Percentiles rank a stretch among this genome's conserved stretches.
phyloP scores from a whole-genome alignment of 2,329 filamentous ascomycete species.

The Venturia pyrina region DNA sequence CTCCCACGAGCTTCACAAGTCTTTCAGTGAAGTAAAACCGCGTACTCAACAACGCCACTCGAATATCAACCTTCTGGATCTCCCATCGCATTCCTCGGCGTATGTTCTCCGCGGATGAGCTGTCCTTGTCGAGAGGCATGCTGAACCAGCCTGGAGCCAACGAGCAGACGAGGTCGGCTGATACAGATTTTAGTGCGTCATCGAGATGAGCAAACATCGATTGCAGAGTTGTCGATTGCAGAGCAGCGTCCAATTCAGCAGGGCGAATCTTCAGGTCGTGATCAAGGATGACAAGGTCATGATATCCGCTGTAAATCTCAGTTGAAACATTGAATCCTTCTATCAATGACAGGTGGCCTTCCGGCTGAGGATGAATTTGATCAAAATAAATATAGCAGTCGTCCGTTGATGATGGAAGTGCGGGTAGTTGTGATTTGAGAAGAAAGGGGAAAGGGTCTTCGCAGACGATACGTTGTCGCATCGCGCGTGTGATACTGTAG shows the following conservation, averaged over 20 bases:
- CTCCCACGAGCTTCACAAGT: not conserved
- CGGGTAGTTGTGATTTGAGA: slow-evolving; percentile 51
- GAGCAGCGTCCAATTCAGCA: slow-evolving; percentile 16
- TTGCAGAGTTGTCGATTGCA: not conserved
- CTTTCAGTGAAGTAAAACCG: slow-evolving; percentile 6
- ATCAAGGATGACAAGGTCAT: not conserved
- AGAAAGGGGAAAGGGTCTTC: slow-evolving; percentile 39
- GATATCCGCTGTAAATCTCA: slow-evolving; percentile 49
- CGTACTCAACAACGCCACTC: not conserved
- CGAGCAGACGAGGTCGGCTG: slow-evolving; percentile 22
- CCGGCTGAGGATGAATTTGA: slow-evolving; percentile 60
- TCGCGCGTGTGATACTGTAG: slow-evolving; percentile 58
- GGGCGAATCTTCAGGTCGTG: slow-evolving; percentile 43
- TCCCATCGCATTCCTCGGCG: slow-evolving; percentile 47
- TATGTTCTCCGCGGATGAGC: slow-evolving; percentile 21
- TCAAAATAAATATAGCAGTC: slow-evolving; percentile 69
- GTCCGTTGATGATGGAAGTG: slow-evolving; percentile 71
- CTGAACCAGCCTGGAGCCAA: slow-evolving; percentile 19
- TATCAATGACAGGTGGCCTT: slow-evolving; percentile 57
- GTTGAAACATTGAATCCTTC: slow-evolving; percentile 75
- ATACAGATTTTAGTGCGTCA: not conserved
- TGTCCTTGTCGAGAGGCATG: slow-evolving; percentile 18
- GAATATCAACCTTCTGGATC: slow-evolving; percentile 87
- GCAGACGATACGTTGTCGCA: slow-evolving; percentile 18
- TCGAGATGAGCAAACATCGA: not conserved